Percentiles rank a stretch among this genome's conserved stretches.
Evolutionary conservation across 495 filamentous ascomycete species (phyloP).

Genomic region (Penicillium desertorum): DNA sequence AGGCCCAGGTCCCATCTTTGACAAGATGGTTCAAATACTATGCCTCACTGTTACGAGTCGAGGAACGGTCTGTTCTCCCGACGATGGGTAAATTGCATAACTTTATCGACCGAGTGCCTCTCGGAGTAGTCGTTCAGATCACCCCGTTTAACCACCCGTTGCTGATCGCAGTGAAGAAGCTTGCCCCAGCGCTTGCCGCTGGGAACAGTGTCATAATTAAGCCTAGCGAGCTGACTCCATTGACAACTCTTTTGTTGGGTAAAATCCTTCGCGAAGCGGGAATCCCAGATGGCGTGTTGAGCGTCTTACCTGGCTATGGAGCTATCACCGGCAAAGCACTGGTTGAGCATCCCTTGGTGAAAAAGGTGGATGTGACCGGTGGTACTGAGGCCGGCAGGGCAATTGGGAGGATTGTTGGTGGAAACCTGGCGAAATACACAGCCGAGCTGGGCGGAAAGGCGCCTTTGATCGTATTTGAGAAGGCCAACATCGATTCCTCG

Average conservation of each 20-base stretch:
- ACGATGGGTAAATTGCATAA: conserved; percentile 61
- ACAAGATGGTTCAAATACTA: conserved; percentile 67
- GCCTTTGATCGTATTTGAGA: conserved; percentile 54
- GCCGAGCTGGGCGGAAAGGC: conserved; percentile 64
- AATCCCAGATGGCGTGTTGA: conserved; percentile 56
- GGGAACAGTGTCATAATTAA: conserved; percentile 64
- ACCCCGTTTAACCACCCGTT: conserved; percentile 68
- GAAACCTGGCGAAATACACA: conserved; percentile 55
- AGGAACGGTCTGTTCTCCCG: conserved; percentile 60
- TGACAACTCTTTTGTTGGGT: conserved; percentile 55
- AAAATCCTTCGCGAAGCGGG: conserved; percentile 53
- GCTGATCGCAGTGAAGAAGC: conserved; percentile 62
- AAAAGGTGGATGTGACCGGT: conserved; percentile 64
- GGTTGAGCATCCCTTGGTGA: conserved; percentile 50
- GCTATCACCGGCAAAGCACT: conserved; percentile 53
- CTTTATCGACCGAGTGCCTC: conserved; percentile 56
- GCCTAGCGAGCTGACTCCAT: conserved; percentile 59
- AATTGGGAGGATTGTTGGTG: conserved; percentile 48
- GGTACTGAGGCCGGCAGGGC: conserved; percentile 48
- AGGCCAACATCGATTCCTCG: conserved; percentile 50
- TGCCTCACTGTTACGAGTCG: conserved; percentile 55
- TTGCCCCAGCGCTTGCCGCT: conserved; percentile 59
- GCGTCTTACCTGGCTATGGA: conserved; percentile 58
- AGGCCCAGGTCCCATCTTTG: conserved; percentile 60
- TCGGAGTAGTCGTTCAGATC: conserved; percentile 64